phyloP scores from a whole-genome alignment of 176 grass and related monocot genomes.

The Paspalum notatum region DNA sequence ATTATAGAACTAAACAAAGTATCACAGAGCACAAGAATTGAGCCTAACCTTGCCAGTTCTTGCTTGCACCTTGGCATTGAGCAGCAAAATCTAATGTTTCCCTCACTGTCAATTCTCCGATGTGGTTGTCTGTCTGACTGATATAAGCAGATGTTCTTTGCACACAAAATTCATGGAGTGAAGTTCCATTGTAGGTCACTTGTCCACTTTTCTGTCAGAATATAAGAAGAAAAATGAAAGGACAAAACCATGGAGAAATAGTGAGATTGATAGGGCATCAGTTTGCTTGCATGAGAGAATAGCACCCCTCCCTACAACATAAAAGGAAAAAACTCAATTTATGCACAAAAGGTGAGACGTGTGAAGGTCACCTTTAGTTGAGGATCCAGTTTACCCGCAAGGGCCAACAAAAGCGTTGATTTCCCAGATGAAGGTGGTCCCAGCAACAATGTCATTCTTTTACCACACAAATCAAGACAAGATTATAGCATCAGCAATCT shows the following conservation, averaged over 20 bases:
- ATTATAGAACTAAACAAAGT: constrained; percentile 9
- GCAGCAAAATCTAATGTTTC: constrained; percentile 80
- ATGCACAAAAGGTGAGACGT: neutral
- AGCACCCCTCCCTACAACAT: neutral
- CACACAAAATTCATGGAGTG: constrained; percentile 62
- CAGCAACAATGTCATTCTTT: constrained; percentile 78
- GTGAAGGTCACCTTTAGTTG: constrained; percentile 54
- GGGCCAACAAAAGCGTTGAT: constrained; percentile 60
- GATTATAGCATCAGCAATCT: neutral
- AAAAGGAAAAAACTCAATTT: neutral
- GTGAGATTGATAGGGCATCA: neutral
- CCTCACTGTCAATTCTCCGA: constrained; percentile 73
- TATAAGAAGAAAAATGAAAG: neutral
- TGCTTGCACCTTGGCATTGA: constrained; percentile 69
- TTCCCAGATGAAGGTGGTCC: constrained; percentile 81
- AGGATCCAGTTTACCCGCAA: constrained; percentile 73
- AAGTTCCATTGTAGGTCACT: constrained; percentile 61
- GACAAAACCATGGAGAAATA: neutral
- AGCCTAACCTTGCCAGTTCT: constrained; percentile 62
- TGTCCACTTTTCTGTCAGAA: constrained; percentile 58
- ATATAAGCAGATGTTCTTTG: constrained; percentile 83
- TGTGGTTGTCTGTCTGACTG: constrained; percentile 78
- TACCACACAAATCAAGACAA: neutral
- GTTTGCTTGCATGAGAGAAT: neutral
- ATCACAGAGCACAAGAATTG: constrained; percentile 12